These are phyloP conservation scores for Filobasidium uniguttulatum DNA, from an alignment of 1,284 basidiomycete species.

Conservation along the genomic window DNA sequence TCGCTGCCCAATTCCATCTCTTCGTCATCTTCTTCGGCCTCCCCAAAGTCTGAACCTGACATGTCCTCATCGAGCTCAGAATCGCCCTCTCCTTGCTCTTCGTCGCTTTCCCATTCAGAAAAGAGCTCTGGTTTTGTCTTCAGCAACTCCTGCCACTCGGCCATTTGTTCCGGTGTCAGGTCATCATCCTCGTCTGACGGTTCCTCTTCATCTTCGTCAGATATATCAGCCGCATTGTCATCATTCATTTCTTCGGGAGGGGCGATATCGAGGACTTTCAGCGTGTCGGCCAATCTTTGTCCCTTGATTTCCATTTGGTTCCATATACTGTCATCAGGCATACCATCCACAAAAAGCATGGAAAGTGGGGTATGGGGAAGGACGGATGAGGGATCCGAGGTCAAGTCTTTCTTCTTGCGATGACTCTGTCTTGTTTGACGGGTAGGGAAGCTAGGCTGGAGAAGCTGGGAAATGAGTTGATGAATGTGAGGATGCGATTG, in stretches of 20 bases:
- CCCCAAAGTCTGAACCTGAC: no score
- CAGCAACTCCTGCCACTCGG: background rate
- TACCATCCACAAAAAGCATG: constrained; percentile 63
- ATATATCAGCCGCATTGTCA: constrained; percentile 26
- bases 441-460: constrained; percentile 42
- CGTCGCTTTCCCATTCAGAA: background rate
- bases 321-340: constrained; percentile 84
- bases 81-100: background rate
- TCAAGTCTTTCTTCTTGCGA: constrained; percentile 18
- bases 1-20: constrained; percentile 27
- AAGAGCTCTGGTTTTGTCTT: background rate
- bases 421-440: constrained; percentile 15
- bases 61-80: no score
- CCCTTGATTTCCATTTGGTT: constrained; percentile 71
- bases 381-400: constrained; percentile 29
- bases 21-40: constrained; percentile 26
- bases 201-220: constrained; percentile 23
- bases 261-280: constrained; percentile 27
- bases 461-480: constrained; percentile 53
- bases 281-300: constrained; percentile 37
- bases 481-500: constrained; percentile 51
- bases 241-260: constrained; percentile 15
- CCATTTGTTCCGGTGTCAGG: background rate
- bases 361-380: constrained; percentile 60
- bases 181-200: constrained; percentile 22